These are phyloP conservation scores for Trametes versicolor DNA, from an alignment of 1,284 basidiomycete species.

Conservation along the genomic window DNA sequence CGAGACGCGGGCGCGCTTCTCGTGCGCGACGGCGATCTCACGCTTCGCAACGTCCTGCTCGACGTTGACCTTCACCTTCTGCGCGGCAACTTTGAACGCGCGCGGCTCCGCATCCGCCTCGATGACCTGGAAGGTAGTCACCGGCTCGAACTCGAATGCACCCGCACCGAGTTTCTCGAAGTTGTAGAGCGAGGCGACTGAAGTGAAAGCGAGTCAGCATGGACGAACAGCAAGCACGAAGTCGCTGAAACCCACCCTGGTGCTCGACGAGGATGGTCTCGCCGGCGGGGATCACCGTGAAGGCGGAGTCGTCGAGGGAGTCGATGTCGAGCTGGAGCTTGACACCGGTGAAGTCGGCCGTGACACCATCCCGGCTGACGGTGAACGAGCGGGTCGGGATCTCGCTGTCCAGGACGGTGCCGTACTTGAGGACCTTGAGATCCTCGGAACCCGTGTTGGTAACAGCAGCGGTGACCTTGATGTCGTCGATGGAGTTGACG, in stretches of 20 bases:
- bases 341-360: constrained; percentile 53
- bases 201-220: too few species aligned
- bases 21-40: constrained; percentile 24
- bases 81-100: constrained; percentile 26
- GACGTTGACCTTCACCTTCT: constrained; percentile 30
- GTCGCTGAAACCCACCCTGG: constrained; percentile 40
- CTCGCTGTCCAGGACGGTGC: constrained; percentile 54
- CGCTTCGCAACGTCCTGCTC: constrained; percentile 37
- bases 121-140: constrained; percentile 35
- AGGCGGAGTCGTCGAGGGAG: constrained; percentile 50
- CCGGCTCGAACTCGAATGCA: constrained; percentile 28
- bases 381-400: constrained; percentile 56
- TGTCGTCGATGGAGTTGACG: constrained; percentile 49
- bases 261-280: constrained; percentile 51
- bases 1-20: constrained; percentile 37
- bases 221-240: background rate
- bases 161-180: constrained; percentile 38
- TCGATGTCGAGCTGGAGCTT: constrained; percentile 52
- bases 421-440: constrained; percentile 53
- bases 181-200: constrained; percentile 37
- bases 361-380: constrained; percentile 51
- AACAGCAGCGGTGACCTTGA: constrained; percentile 51
- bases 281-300: constrained; percentile 51
- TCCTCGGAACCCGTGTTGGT: constrained; percentile 51
- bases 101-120: constrained; percentile 29